These are phyloP conservation scores for Didymella keratinophila DNA, from an alignment of 2,329 filamentous ascomycete genomes.

Conservation along the genomic window DNA sequence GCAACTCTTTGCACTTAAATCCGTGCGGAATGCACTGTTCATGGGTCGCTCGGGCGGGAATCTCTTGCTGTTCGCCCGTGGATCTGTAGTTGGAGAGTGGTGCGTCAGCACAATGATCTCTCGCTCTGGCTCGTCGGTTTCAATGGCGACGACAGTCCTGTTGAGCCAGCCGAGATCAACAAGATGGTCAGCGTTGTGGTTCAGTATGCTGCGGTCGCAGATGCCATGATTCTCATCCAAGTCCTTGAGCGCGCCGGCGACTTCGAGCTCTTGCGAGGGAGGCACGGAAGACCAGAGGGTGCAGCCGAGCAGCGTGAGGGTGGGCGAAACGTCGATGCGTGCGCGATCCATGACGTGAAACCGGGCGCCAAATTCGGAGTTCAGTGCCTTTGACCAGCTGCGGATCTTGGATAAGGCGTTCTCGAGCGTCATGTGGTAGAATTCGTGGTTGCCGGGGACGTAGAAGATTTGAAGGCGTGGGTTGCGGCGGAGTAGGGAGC, in stretches of 20 bases:
- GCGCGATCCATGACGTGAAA: conserved; percentile 15
- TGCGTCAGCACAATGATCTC: conserved; percentile 11
- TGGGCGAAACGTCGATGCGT: conserved; percentile 5
- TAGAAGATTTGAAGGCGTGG: conserved; percentile 3
- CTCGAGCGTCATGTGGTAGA: conserved; percentile 5
- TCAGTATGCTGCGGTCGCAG: conserved; percentile 1
- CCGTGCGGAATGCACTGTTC: conserved; percentile 9
- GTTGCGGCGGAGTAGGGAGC: conserved; percentile 4
- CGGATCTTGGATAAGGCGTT: neutral
- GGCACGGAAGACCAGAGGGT: conserved; percentile 20
- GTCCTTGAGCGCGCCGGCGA: conserved; percentile 5
- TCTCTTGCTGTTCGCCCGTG: conserved; percentile 2
- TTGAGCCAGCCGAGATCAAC: conserved; percentile 14
- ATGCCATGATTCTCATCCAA: neutral
- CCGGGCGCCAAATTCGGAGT: neutral
- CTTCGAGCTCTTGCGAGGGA: conserved; percentile 1
- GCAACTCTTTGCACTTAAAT: conserved; percentile 11
- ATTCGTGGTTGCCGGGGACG: conserved; percentile 15
- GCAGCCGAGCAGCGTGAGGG: conserved; percentile 18
- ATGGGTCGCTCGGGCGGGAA: conserved; percentile 8
- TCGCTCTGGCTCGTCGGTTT: neutral
- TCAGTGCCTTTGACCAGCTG: neutral
- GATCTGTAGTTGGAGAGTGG: conserved; percentile 7
- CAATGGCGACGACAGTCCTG: neutral
- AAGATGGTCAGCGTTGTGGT: conserved; percentile 14